Base-by-base conservation (phyloP, 192 early-diverging fungal species). In the Coemansia pectinata region DNA sequence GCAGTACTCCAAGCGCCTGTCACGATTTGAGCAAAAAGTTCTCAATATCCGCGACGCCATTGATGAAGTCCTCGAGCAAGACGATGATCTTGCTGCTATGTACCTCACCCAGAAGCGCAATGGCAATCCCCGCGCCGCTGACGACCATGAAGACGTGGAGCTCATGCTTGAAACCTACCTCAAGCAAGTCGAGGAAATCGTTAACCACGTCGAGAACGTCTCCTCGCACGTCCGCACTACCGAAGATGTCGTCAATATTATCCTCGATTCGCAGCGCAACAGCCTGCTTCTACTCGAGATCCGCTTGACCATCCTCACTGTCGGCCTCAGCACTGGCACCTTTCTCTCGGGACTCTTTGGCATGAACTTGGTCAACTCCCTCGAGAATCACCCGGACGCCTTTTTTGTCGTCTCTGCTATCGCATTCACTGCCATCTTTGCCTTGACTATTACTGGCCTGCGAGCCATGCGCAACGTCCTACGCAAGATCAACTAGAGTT, bases 1-100 rank as follows among this genome's bases (percentile, higher is more conserved):
- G 63, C 87, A 91, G 72, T 88, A 86, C 68, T 88, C 94, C 9
- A 92, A 94, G 60, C 86, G 88, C 27, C 65, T 94, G 53, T 90
- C 89, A n/a, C 89, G 90, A 21, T 94, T 95, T 71, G 88, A 90
- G 63, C 88, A 89, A 63, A 90, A 92, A 70, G 89, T 89, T 14
- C 72, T 91, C 17, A 85, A 88, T 23, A 92, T 94, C 69, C 87
- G 92, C 27, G 88, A 89, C 69, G 88, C 89, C 39, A 86, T 97
- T 55, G 89, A 87, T n/a, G 92, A 93, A 57, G 84, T 95, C 17
- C 73, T 95, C 61, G 91, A 93, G 74, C 87, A 90, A 73, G 93
- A 95, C 80, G 94, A 97, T 38, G 95, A 97, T 66, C 73, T 97
- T 44, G 95, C 93, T 0, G 91, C 84, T 25, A 92, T 97, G 92